A percentile compares a stretch with the other conserved stretches of the same genome.
phyloP scores from a whole-genome alignment of 1,284 basidiomycete genomes.

The Bjerkandera adusta region DNA sequence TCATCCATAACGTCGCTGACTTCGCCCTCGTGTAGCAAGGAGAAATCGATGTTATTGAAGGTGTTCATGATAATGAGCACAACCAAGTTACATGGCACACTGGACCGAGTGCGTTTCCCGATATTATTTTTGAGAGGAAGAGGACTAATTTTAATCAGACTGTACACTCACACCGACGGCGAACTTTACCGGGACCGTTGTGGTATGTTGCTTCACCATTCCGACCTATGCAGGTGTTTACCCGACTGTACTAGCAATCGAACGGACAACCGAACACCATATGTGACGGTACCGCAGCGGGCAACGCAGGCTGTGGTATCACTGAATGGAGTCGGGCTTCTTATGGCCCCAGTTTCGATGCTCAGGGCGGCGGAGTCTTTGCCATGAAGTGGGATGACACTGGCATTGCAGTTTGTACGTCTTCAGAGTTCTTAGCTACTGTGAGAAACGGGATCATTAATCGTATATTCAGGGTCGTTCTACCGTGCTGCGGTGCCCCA shows the following conservation, averaged over 20 bases:
- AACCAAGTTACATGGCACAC: conserved; percentile 81
- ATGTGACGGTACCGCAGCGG: conserved; percentile 51
- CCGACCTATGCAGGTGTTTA: background rate
- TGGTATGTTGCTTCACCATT: too few species aligned
- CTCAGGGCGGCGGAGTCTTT: conserved; percentile 71
- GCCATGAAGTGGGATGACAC: conserved; percentile 79
- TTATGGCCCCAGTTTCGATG: conserved; percentile 71
- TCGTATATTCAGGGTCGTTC: conserved; percentile 57
- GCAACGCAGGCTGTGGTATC: conserved; percentile 68
- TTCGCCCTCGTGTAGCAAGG: conserved; percentile 45
- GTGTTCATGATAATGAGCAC: conserved; percentile 72
- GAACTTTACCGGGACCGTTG: conserved; percentile 56
- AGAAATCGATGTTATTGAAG: conserved; percentile 82
- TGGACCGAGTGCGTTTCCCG: conserved; percentile 39
- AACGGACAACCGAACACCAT: conserved; percentile 46
- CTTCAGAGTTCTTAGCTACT: too few species aligned
- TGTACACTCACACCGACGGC: conserved; percentile 43
- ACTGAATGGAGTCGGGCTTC: conserved; percentile 69
- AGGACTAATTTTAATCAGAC: conserved; percentile 28
- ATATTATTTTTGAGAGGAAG: background rate
- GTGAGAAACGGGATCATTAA: conserved; percentile 1
- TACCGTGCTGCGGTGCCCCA: conserved; percentile 68
- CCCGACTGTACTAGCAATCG: conserved; percentile 20
- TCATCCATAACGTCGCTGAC: conserved; percentile 12
- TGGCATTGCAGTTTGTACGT: conserved; percentile 70